phyloP scores from a whole-genome alignment of 73 alveolate species.

The Paramecium pentaurelia region DNA sequence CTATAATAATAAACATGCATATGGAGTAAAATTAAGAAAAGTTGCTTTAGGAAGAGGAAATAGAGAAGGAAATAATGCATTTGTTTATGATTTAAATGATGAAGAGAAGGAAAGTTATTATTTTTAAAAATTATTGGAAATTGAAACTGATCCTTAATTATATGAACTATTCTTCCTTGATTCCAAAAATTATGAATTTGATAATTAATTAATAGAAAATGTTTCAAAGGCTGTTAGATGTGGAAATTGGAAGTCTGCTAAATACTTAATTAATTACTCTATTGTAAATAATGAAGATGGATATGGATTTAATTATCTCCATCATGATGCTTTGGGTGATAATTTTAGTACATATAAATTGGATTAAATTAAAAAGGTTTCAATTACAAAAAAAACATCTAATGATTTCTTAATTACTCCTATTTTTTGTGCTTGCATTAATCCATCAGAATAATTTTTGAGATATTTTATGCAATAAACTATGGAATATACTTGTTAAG shows the following conservation, averaged over 20 bases:
- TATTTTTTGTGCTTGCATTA: conserved; percentile 94
- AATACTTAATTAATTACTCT: conserved; percentile 66
- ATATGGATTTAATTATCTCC: conserved; percentile 92
- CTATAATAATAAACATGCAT: conserved; percentile 76
- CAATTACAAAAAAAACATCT: conserved; percentile 83
- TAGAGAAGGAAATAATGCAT: conserved; percentile 97
- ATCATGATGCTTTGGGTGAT: conserved; percentile 73
- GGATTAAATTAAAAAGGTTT: neutral
- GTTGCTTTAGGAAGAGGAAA: conserved; percentile 93
- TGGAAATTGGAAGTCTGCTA: conserved; percentile 86
- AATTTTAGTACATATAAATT: neutral
- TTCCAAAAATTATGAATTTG: conserved; percentile 49
- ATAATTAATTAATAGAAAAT: conserved; percentile 46
- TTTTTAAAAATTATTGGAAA: conserved; percentile 62
- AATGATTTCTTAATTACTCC: conserved; percentile 90
- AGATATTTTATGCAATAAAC: conserved; percentile 71
- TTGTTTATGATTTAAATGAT: conserved; percentile 76
- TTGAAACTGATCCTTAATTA: conserved; percentile 66
- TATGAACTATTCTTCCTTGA: conserved; percentile 71
- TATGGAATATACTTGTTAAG: conserved; percentile 74
- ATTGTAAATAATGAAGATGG: conserved; percentile 60
- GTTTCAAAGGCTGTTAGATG: conserved; percentile 77
- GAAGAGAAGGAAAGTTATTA: neutral
- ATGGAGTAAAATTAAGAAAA: conserved; percentile 86
- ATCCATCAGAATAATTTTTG: conserved; percentile 85